phyloP scores from a whole-genome alignment of 164 flowering plant species.

The Magnolia kwangsiensis region DNA sequence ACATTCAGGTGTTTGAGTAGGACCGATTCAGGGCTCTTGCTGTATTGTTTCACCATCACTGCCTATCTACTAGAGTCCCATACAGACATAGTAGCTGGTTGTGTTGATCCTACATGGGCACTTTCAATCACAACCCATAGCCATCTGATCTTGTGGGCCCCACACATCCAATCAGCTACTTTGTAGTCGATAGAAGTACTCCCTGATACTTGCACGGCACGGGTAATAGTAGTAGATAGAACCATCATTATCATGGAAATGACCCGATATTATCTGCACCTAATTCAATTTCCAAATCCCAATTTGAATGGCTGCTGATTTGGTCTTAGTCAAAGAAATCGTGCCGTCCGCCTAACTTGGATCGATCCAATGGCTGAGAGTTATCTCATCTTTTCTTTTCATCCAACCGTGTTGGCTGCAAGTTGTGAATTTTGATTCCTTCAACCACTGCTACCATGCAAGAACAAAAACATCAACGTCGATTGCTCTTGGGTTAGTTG shows the following conservation, averaged over 20 bases:
- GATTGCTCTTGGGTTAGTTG: not conserved
- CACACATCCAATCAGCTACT: not conserved
- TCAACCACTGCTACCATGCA: not conserved
- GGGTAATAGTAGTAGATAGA: not conserved
- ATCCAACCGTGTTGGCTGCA: not conserved
- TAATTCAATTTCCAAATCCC: not conserved
- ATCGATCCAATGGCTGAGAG: not conserved
- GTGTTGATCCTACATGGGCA: too few species aligned
- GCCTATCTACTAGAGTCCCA: too few species aligned
- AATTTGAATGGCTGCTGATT: not conserved
- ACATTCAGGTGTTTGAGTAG: too few species aligned
- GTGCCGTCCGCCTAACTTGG: not conserved
- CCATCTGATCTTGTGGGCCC: too few species aligned
- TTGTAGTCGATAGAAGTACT: too few species aligned
- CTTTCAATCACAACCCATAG: too few species aligned
- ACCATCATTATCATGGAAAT: not conserved
- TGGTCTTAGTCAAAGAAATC: conserved; percentile 4
- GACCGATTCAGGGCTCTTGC: too few species aligned
- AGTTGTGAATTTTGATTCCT: not conserved
- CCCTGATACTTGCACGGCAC: not conserved
- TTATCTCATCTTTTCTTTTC: not conserved
- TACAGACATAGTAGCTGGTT: too few species aligned
- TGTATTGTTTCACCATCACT: too few species aligned
- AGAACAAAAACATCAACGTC: conserved; percentile 1
- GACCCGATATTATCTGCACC: not conserved